Conservation (phyloP, 176 grass and related monocot genomes). For the Coix lacrymajobi region DNA sequence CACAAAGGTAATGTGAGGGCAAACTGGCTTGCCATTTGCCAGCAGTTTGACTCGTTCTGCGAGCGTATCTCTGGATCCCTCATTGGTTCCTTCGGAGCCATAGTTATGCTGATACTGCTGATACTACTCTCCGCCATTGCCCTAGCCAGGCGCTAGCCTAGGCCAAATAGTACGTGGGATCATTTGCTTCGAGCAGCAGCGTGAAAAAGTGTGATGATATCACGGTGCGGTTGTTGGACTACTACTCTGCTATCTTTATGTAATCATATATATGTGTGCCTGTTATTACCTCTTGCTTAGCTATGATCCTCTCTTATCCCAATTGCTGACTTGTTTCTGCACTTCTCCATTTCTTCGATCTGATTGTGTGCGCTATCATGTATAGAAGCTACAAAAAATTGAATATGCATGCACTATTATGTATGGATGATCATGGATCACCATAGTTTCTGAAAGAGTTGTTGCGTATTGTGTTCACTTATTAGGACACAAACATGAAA, state of each 20-base stretch:
- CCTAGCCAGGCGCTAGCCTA: constrained; percentile 44
- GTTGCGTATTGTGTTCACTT: background rate
- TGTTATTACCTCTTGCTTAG: background rate
- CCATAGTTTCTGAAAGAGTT: background rate
- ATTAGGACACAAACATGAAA: background rate
- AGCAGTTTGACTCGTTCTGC: constrained; percentile 79
- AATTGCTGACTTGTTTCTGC: background rate
- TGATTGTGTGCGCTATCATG: constrained; percentile 2
- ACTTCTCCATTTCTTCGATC: background rate
- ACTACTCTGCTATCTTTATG: background rate
- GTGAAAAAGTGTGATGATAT: constrained; percentile 19
- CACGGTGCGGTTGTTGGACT: constrained; percentile 11
- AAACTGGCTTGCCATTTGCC: constrained; percentile 83
- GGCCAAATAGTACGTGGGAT: background rate
- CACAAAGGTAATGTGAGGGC: constrained; percentile 70
- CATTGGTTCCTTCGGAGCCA: constrained; percentile 64
- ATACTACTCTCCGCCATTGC: constrained; percentile 49
- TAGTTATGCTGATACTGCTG: constrained; percentile 59
- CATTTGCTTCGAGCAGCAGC: constrained; percentile 17
- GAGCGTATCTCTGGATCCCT: constrained; percentile 67
- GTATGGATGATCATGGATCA: background rate
- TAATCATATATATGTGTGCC: background rate
- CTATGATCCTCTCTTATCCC: background rate
- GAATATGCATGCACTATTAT: constrained; percentile 6
- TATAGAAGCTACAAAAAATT: constrained; percentile 4